Base-by-base conservation (phyloP, 768 basidiomycete species). In the Botryobasidium botryosum region DNA sequence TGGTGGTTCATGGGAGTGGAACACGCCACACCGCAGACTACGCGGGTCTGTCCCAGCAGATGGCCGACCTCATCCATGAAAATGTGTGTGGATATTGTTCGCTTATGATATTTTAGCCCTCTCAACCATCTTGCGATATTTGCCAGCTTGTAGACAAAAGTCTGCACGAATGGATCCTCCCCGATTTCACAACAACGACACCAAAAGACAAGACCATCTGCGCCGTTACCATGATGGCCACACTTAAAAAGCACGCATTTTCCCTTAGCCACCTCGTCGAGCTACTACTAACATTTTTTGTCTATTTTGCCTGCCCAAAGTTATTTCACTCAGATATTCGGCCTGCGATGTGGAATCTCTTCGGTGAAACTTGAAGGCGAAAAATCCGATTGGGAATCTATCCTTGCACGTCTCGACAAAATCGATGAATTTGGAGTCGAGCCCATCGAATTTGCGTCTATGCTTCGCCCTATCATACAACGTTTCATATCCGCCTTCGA, bases 391-490 rank as follows among this genome's bases (percentile, higher is more conserved):
- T 45, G 44, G 44, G 35, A n/a, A 26, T 21, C 18, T n/a, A 21
- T 45, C 38, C 35, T 38, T 24, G 24, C 21, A 6, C 33, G 36
- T 5, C 15, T 45, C 10, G 17, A 45, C 13, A 64, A 61, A 47
- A 53, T 70, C 36, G 55, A 56, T 26, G 52, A 55, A 8, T 67
- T 64, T 38, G 68, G 64, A 1, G 53, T 62, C 17, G 54, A 51
- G 6, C 59, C 62, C 35, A 35, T 40, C 1, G 58, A 59, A 4
- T 69, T 66, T 66, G 56, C 59, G 18, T 53, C 58, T 24, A 59
- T 71, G 24, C 59, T 70, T 5, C 57, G 57, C 6, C 66, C 66
- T 0, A 53, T 70, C 21, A 50, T 71, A 33, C 29, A 49, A 56
- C 51, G 53, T 5, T 62, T 62, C 46, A 49, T 56, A 4, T 20